Evolutionary conservation across 768 basidiomycete genomes (phyloP), one percentile per base, ranked within the genome.

Genomic region (Thelephora aurantiotincta): DNA sequence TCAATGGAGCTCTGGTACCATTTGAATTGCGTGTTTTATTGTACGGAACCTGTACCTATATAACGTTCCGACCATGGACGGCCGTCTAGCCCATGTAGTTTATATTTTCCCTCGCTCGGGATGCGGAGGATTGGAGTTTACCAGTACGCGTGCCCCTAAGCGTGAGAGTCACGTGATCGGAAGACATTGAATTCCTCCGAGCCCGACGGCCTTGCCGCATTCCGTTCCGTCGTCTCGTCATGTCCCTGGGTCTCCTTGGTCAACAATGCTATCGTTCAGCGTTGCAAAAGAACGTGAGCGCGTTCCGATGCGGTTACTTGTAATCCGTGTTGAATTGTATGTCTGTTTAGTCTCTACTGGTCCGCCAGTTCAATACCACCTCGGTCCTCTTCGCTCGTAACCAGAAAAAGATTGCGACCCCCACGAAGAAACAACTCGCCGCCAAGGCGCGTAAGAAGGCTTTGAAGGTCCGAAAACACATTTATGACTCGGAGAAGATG

Each of bases 361-460:
- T 51, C 22, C 70, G 77, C 42, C 65, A 65, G 43, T 82, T 86
- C 58, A 75, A 73, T 22, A 73, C 73, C 2, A 77, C 67, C 19
- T 63, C 62, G 43, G 57, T 63, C 51, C 55, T 70, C 23, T 63
- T 75, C 35, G 74, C 67, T 6, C 74, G 72, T 51, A 69, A 70
- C 48, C 67, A 72, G 47, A 75, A 74, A 56, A 77, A 73, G 58
- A 70, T 75, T 42, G 70, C 73, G 2, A 60, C 70, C n/a, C 77
- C 74, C 13, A 78, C 79, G 12, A 88, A 87, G 65, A 80, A 80
- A 57, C 75, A 80, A 18, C 67, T 76, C 26, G 81, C 79, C 26
- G 76, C 82, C 26, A 76, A 81, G 57, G 69, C 72, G 14, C 73
- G 72, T 51, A 72, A 75, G 62, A 76, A 72, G 52, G 77, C 76